These are phyloP conservation scores for Calonectria montana DNA, from an alignment of 2,329 filamentous ascomycete species.

Conservation along the genomic window DNA sequence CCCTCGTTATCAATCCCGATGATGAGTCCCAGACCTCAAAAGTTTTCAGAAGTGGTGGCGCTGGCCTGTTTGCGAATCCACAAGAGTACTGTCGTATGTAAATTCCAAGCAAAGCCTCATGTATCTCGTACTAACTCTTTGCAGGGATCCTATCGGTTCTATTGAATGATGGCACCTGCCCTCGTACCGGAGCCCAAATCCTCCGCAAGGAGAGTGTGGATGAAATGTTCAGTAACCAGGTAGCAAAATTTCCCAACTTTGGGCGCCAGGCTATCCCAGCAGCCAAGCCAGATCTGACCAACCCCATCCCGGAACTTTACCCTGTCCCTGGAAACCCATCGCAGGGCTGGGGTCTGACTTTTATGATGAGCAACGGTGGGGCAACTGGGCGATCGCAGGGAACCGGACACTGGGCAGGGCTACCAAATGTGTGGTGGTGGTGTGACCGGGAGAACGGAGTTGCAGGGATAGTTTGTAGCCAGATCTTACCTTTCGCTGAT, in stretches of 20 bases:
- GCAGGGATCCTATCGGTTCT: constrained; percentile 70
- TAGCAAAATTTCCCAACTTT: constrained; percentile 65
- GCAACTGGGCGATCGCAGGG: constrained; percentile 62
- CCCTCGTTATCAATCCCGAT: constrained; percentile 53
- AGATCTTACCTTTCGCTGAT: constrained; percentile 64
- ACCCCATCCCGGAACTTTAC: constrained; percentile 62
- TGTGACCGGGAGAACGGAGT: constrained; percentile 69
- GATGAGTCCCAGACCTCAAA: constrained; percentile 53
- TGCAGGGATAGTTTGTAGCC: constrained; percentile 62
- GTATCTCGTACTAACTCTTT: constrained; percentile 1
- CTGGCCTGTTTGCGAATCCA: constrained; percentile 69
- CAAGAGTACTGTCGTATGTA: constrained; percentile 68
- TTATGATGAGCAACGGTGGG: constrained; percentile 63
- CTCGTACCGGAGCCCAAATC: constrained; percentile 65
- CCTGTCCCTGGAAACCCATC: constrained; percentile 57
- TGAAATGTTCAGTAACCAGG: constrained; percentile 74
- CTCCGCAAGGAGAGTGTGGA: constrained; percentile 68
- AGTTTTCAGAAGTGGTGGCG: constrained; percentile 70
- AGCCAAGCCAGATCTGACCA: constrained; percentile 61
- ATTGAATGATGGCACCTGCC: constrained; percentile 72
- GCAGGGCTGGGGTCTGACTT: constrained; percentile 74
- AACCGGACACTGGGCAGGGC: constrained; percentile 68
- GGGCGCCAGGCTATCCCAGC: constrained; percentile 56
- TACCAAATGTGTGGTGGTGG: constrained; percentile 74
- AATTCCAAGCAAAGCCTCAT: background rate